phyloP scores from a whole-genome alignment of 176 grass and related monocot species.

The Pontederia paniculata region DNA sequence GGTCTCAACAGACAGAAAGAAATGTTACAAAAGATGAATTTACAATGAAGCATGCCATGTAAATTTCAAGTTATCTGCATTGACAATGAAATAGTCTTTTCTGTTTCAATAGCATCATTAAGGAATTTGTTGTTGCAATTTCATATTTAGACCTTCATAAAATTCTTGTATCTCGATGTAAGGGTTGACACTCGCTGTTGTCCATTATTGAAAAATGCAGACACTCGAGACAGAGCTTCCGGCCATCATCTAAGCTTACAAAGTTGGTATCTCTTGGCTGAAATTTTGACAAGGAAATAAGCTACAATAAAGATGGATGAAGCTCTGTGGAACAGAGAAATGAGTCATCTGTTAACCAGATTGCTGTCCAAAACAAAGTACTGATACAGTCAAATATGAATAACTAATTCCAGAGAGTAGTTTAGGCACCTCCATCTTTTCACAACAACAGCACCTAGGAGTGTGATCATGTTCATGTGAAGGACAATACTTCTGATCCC shows the following conservation, averaged over 20 bases:
- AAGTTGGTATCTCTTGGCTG: constrained; percentile 57
- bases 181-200: constrained; percentile 59
- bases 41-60: background rate
- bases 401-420: background rate
- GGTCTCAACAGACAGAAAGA: constrained; percentile 11
- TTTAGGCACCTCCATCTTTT: constrained; percentile 55
- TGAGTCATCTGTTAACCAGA: background rate
- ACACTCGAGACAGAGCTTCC: constrained; percentile 75
- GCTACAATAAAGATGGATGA: background rate
- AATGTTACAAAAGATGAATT: constrained; percentile 1
- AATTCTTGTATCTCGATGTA: constrained; percentile 86
- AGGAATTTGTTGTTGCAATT: constrained; percentile 65
- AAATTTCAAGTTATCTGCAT: constrained; percentile 8
- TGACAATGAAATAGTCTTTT: constrained; percentile 63
- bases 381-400: constrained; percentile 6
- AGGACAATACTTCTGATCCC: constrained; percentile 72
- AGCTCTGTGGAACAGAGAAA: background rate
- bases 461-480: constrained; percentile 70
- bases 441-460: constrained; percentile 68
- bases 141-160: constrained; percentile 85
- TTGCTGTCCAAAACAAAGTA: constrained; percentile 1
- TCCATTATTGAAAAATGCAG: constrained; percentile 70
- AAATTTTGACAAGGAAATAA: constrained; percentile 6
- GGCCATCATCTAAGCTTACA: constrained; percentile 72
- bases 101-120: constrained; percentile 73